These are phyloP conservation scores for Penstemon davidsonii DNA, from an alignment of 257 asterid species.

Conservation along the genomic window DNA sequence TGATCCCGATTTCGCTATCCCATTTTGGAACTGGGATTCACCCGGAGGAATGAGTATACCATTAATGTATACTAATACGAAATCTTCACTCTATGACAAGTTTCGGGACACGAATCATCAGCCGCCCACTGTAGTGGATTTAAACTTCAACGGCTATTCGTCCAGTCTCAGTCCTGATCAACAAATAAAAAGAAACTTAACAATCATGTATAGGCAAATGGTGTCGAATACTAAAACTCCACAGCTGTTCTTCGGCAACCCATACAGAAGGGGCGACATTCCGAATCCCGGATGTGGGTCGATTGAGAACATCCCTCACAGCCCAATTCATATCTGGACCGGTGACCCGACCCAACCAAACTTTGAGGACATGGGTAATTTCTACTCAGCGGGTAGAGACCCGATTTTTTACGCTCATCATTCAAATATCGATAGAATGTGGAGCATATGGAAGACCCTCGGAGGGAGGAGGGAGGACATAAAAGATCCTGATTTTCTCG, in stretches of 20 bases:
- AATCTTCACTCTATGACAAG: slow-evolving; percentile 51
- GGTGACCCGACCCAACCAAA: slow-evolving; percentile 71
- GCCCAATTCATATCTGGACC: slow-evolving; percentile 70
- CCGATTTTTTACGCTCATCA: slow-evolving; percentile 82
- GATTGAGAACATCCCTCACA: slow-evolving; percentile 71
- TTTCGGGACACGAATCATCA: slow-evolving; percentile 64
- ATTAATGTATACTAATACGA: slow-evolving; percentile 40
- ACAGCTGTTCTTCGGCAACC: slow-evolving; percentile 57
- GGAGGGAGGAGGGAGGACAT: slow-evolving; percentile 73
- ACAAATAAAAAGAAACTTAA: slow-evolving; percentile 42
- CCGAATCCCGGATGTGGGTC: slow-evolving; percentile 69
- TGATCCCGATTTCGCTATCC: slow-evolving; percentile 72
- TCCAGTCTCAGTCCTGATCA: slow-evolving; percentile 22
- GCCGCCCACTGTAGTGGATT: slow-evolving; percentile 60
- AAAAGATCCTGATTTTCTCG: slow-evolving; percentile 56
- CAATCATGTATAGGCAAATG: slow-evolving; percentile 77
- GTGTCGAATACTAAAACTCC: slow-evolving; percentile 61
- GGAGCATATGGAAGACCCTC: slow-evolving; percentile 69
- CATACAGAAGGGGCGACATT: slow-evolving; percentile 61
- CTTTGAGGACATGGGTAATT: slow-evolving; percentile 72
- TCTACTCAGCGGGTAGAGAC: slow-evolving; percentile 81
- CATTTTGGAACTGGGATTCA: slow-evolving; percentile 82
- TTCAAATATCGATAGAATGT: slow-evolving; percentile 68
- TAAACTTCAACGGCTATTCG: slow-evolving; percentile 51
- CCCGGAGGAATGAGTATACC: slow-evolving; percentile 72